Evolutionary conservation across 768 basidiomycete species (phyloP).

Genomic region (Mycena vitilis): DNA sequence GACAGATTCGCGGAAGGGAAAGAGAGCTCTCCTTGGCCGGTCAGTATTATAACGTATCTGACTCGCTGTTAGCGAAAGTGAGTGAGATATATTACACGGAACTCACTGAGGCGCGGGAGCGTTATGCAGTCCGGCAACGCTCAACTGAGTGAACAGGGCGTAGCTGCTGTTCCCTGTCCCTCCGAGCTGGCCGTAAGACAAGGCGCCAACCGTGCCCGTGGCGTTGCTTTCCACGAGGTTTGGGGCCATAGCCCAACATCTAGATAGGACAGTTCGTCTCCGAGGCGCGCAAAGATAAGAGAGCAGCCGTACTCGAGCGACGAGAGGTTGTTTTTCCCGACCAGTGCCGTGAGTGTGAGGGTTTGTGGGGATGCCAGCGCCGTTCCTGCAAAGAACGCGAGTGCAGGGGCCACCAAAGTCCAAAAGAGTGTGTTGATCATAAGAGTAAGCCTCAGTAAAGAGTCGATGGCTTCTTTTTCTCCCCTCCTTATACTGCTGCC

Average conservation of each 20-base stretch:
- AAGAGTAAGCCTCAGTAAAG: too few species aligned
- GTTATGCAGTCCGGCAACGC: conserved; percentile 28
- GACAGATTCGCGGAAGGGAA: background rate
- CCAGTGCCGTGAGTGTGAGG: background rate
- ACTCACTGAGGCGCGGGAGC: conserved; percentile 29
- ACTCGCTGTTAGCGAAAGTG: background rate
- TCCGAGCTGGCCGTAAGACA: conserved; percentile 19
- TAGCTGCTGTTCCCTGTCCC: conserved; percentile 26
- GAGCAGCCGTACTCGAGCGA: background rate
- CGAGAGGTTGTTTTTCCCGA: background rate
- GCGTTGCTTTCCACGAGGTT: conserved; percentile 27
- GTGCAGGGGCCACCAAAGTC: too few species aligned
- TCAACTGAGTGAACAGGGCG: conserved; percentile 22
- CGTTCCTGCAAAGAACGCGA: too few species aligned
- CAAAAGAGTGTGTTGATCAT: too few species aligned
- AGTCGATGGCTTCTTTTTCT: too few species aligned
- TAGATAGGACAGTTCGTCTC: background rate
- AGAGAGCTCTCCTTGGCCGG: background rate
- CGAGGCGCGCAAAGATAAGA: background rate
- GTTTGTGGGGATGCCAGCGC: too few species aligned
- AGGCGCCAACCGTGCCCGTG: conserved; percentile 29
- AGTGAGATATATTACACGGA: background rate
- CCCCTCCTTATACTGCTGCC: too few species aligned
- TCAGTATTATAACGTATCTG: background rate
- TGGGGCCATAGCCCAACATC: conserved; percentile 33